phyloP scores from a whole-genome alignment of 139 green algal species.

The Volvox africanus region DNA sequence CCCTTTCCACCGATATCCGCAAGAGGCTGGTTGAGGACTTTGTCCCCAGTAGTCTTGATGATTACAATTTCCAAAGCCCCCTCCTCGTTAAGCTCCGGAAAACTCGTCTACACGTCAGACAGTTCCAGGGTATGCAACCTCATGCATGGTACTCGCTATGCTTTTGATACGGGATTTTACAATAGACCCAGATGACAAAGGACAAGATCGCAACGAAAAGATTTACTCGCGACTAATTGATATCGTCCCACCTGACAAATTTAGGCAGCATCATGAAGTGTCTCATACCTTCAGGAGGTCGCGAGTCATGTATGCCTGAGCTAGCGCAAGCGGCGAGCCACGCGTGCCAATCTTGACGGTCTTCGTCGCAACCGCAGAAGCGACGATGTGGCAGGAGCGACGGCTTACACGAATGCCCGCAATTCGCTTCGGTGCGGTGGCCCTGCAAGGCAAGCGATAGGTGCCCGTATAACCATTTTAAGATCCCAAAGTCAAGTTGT shows the following conservation, averaged over 20 bases:
- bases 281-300: conserved; percentile 89
- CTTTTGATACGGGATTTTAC: too few species aligned
- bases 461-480: background rate
- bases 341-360: conserved; percentile 87
- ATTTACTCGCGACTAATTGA: too few species aligned
- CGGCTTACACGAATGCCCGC: background rate
- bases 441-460: conserved; percentile 20
- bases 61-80: conserved; percentile 98
- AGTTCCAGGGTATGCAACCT: background rate
- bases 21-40: conserved; percentile 97
- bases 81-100: conserved; percentile 92
- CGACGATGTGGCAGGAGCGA: conserved; percentile 28
- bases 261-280: background rate
- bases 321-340: conserved; percentile 94
- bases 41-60: conserved; percentile 99
- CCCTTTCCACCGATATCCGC: conserved; percentile 99
- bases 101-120: conserved; percentile 66
- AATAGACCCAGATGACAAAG: too few species aligned
- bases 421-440: conserved; percentile 16
- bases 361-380: conserved; percentile 67
- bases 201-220: too few species aligned
- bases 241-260: too few species aligned
- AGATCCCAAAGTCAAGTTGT: background rate
- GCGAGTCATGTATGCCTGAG: conserved; percentile 98
- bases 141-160: too few species aligned